Evolutionary conservation across 23 red algal genomes (phyloP).

Genomic region (Pyropia yezoensis): DNA sequence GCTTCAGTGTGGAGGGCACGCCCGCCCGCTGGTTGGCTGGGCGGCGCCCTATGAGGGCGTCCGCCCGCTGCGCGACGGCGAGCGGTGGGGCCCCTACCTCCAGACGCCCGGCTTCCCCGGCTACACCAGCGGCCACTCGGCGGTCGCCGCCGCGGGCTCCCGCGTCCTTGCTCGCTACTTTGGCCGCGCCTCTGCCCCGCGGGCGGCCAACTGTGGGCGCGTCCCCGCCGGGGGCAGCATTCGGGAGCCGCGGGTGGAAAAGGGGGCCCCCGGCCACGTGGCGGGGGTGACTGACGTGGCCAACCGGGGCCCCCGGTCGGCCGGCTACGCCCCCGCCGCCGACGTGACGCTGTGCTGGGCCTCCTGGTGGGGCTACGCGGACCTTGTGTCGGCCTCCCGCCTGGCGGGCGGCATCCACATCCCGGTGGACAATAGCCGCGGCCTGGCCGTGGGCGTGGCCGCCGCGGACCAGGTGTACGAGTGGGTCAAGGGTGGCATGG

Average conservation of each 20-base stretch:
- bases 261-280: constrained; percentile 12
- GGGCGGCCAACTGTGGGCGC: constrained; percentile 19
- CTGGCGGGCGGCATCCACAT: constrained; percentile 36
- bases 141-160: constrained; percentile 23
- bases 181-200: background rate
- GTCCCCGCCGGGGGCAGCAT: constrained; percentile 11
- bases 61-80: background rate
- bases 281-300: constrained; percentile 23
- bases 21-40: constrained; percentile 10
- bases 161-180: constrained; percentile 21
- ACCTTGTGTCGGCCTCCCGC: constrained; percentile 13
- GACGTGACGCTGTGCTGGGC: constrained; percentile 28
- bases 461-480: constrained; percentile 5
- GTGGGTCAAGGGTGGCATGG: constrained; percentile 1
- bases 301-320: constrained; percentile 7
- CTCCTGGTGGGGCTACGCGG: constrained; percentile 4
- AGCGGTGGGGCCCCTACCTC: constrained; percentile 19
- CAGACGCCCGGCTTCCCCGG: constrained; percentile 33
- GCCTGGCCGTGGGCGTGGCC: background rate
- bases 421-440: constrained; percentile 14
- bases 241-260: constrained; percentile 6
- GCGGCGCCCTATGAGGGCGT: constrained; percentile 23
- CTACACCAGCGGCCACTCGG: constrained; percentile 18
- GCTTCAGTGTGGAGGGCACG: constrained; percentile 16
- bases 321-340: constrained; percentile 19